These are phyloP conservation scores for Drosera capensis DNA, from an alignment of 148 eudicot species.

Conservation along the genomic window DNA sequence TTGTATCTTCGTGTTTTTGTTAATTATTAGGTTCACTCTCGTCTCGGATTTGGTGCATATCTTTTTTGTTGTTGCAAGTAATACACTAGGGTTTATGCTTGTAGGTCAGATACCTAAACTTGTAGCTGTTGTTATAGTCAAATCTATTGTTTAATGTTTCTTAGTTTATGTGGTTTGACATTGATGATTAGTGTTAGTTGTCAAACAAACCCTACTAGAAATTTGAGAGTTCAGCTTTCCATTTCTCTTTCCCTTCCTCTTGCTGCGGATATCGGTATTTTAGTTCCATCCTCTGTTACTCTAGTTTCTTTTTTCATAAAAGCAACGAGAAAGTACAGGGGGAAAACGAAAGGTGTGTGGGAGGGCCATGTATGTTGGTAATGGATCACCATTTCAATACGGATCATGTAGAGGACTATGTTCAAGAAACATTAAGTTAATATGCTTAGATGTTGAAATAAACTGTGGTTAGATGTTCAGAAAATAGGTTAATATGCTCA, in stretches of 20 bases:
- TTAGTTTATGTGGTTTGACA: no score
- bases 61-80: neutral
- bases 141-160: no score
- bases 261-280: no score
- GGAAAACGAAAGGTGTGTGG: neutral
- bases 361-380: neutral
- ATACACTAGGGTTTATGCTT: neutral
- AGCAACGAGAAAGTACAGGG: neutral
- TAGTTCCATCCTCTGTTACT: no score
- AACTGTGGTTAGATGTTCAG: neutral
- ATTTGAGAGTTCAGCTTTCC: no score
- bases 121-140: no score
- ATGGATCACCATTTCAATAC: neutral
- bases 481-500: no score
- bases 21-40: neutral
- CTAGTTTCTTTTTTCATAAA: neutral
- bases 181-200: no score
- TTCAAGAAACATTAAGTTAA: neutral
- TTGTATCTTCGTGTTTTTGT: slow-evolving; percentile 6
- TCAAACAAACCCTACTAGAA: no score
- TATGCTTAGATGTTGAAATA: neutral
- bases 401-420: neutral
- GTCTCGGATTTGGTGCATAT: neutral
- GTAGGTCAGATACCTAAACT: no score
- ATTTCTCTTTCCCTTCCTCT: no score